Conservation (phyloP, 2,329 filamentous ascomycete genomes). For the Dactylellina haptotyla region DNA sequence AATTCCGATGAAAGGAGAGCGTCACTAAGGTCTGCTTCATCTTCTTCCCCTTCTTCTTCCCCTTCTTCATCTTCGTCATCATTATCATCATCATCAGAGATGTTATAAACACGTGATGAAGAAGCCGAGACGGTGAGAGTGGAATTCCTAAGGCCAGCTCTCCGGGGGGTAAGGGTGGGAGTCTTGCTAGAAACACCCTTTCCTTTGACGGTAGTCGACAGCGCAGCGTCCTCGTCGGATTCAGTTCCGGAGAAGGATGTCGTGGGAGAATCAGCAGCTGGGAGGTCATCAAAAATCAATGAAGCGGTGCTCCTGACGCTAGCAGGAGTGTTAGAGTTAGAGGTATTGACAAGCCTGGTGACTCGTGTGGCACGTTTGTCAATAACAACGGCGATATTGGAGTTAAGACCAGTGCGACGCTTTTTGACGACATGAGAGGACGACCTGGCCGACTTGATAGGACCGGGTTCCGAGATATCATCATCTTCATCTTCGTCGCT, state of each 20-base stretch:
- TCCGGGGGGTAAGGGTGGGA: not conserved
- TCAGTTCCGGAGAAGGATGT: conserved; percentile 33
- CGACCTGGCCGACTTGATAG: not conserved
- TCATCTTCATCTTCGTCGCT: not conserved
- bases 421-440: conserved; percentile 21
- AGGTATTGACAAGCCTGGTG: not conserved
- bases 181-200: conserved; percentile 13
- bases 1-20: conserved; percentile 2
- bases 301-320: conserved; percentile 10
- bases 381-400: conserved; percentile 44
- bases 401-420: conserved; percentile 32
- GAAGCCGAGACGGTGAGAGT: not conserved
- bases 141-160: conserved; percentile 27
- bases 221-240: conserved; percentile 36
- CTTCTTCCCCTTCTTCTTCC: not conserved
- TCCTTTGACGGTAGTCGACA: conserved; percentile 36
- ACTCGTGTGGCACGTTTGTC: conserved; percentile 15
- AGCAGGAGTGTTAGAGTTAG: conserved; percentile 1
- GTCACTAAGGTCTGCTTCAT: conserved; percentile 9
- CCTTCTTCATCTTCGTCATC: not conserved
- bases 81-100: conserved; percentile 13
- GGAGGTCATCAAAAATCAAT: conserved; percentile 21
- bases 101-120: not conserved
- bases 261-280: conserved; percentile 7
- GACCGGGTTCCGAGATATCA: conserved; percentile 2